Base-by-base conservation (phyloP, 768 basidiomycete genomes). In the Galerina marginata region DNA sequence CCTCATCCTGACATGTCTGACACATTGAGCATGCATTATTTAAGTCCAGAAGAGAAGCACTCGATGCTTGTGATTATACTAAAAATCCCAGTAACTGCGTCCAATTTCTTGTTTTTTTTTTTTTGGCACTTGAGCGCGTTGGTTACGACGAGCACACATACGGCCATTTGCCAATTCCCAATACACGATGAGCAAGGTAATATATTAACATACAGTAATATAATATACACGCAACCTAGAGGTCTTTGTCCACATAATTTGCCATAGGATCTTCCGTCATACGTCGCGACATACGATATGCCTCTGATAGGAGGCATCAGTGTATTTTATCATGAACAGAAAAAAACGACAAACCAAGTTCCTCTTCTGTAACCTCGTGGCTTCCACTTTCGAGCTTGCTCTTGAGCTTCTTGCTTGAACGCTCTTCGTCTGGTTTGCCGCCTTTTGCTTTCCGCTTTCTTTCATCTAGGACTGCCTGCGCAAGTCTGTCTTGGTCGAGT, bases 181-280 rank as follows among this genome's bases (percentile, higher is more conserved):
- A 2, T 20, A 20, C 20, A 20, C 20, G 20, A 20, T 20, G 20
- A 20, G 20, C 20, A 20, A 20, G 20, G 20, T 20, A 20, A 20
- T 20, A 20, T 2, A 20, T 43, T 52, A 57, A 50, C 44, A 54
- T 51, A 61, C 14, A 45, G 44, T 57, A 62, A 47, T 48, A 65
- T 56, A 63, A 59, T 63, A 39, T 46, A 36, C 11, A 39, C 45
- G 49, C n/a, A 58, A 25, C 16, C 53, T 62, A 65, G 39, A 67
- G 51, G 36, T 84, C 86, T 45, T 73, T 65, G 72, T 95, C 95
- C 52, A 93, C 82, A 71, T 95, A 95, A 72, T 92, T 93, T 42
- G 92, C 91, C 95, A 97, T 97, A 3, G 95, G 95, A 74, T 97
- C 95, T 59, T 95, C 92, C 49, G 81, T 78, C 75, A 88, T 86